A percentile compares a stretch with the other conserved stretches of the same genome.
Evolutionary conservation across 257 asterid species (phyloP).

Genomic region (Solanum sitiens): DNA sequence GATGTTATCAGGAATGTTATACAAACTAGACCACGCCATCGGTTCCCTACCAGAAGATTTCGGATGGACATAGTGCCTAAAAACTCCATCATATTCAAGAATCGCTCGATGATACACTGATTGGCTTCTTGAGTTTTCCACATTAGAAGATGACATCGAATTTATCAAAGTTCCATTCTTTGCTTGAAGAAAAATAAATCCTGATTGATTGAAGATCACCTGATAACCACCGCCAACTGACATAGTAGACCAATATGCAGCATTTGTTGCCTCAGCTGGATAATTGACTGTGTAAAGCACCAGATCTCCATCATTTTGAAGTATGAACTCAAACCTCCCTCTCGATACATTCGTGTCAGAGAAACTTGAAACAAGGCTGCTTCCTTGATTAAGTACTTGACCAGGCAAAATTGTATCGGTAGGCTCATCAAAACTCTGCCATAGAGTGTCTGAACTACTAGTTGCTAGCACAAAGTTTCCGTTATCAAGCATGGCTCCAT

Average conservation of each 20-base stretch:
- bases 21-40: conserved; percentile 14
- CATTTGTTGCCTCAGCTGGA: neutral
- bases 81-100: conserved; percentile 39
- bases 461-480: conserved; percentile 38
- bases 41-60: conserved; percentile 4
- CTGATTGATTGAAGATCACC: conserved; percentile 19
- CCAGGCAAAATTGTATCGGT: conserved; percentile 25
- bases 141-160: neutral
- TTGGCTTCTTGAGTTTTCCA: neutral
- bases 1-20: conserved; percentile 22
- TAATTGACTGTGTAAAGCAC: conserved; percentile 14
- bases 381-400: neutral
- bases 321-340: conserved; percentile 28
- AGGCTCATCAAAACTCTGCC: conserved; percentile 43
- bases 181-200: conserved; percentile 10
- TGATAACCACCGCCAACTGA: conserved; percentile 27
- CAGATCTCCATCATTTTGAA: conserved; percentile 21
- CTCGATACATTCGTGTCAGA: conserved; percentile 18
- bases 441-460: conserved; percentile 5
- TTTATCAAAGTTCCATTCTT: neutral
- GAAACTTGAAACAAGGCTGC: neutral
- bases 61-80: conserved; percentile 27
- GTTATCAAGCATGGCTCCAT: conserved; percentile 32
- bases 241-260: conserved; percentile 7
- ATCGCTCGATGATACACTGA: conserved; percentile 26